A percentile compares a stretch with the other conserved stretches of the same genome.
These are phyloP conservation scores for Coprinellus aureogranulatus DNA, from an alignment of 768 basidiomycete genomes.

Conservation along the genomic window DNA sequence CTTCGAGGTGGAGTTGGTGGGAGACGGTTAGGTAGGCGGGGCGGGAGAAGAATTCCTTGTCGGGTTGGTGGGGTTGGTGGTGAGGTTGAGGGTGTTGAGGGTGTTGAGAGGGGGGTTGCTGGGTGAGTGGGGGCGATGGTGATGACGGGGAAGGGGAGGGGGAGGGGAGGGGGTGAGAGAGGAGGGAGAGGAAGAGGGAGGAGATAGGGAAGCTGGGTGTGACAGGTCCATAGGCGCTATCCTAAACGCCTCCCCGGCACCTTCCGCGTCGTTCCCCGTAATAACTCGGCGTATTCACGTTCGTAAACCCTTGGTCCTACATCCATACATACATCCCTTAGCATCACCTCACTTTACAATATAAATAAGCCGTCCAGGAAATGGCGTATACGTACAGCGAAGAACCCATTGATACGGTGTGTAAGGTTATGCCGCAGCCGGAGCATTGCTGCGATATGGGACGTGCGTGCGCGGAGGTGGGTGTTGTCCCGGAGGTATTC, in stretches of 20 bases:
- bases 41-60: constrained; percentile 74
- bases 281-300: constrained; percentile 84
- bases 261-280: constrained; percentile 92
- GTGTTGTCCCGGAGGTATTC: constrained; percentile 83
- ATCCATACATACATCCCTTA: neutral
- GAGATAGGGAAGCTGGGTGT: constrained; percentile 23
- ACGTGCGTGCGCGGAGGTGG: constrained; percentile 84
- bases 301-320: constrained; percentile 68
- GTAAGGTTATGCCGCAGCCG: constrained; percentile 63
- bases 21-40: constrained; percentile 91
- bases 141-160: no score
- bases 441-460: constrained; percentile 68
- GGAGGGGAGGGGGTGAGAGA: constrained; percentile 10
- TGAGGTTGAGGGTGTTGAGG: constrained; percentile 4
- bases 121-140: no score
- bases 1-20: constrained; percentile 93
- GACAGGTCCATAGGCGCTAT: constrained; percentile 41
- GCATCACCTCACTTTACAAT: no score
- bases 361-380: no score
- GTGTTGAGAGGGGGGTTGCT: no score
- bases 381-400: constrained; percentile 59
- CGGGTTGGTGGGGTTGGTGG: constrained; percentile 11
- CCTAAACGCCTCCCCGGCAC: constrained; percentile 89
- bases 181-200: constrained; percentile 19
- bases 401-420: constrained; percentile 61